A percentile compares a stretch with the other conserved stretches of the same genome.
Conservation (phyloP, 2,329 filamentous ascomycete genomes). For the Fusarium zealandicum region DNA sequence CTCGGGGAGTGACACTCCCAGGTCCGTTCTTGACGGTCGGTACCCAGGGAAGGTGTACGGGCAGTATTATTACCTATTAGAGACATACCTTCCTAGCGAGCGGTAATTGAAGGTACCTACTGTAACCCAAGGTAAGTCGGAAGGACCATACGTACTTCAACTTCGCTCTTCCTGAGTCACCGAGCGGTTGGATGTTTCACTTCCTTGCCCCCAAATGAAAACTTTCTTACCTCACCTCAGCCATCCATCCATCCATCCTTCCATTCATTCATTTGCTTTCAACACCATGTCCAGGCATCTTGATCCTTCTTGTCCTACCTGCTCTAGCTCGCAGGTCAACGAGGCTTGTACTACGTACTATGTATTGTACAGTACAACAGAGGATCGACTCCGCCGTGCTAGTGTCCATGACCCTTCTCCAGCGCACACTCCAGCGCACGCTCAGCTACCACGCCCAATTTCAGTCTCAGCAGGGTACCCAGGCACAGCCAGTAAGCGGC, state of each 20-base stretch:
- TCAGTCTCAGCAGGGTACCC: slow-evolving; percentile 31
- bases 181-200: not conserved
- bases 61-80: too few relatives aligned
- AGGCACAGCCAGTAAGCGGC: slow-evolving; percentile 22
- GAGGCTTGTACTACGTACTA: too few relatives aligned
- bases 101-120: too few relatives aligned
- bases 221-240: slow-evolving; percentile 5
- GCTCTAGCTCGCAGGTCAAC: slow-evolving; percentile 10
- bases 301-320: slow-evolving; percentile 18
- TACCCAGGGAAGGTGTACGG: too few relatives aligned
- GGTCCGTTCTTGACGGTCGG: too few relatives aligned
- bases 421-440: slow-evolving; percentile 3
- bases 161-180: not conserved
- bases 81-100: too few relatives aligned
- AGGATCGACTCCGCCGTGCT: slow-evolving; percentile 15
- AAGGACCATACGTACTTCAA: not conserved
- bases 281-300: slow-evolving; percentile 13
- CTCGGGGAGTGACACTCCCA: not conserved
- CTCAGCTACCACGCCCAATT: slow-evolving; percentile 24
- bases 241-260: not conserved
- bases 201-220: slow-evolving; percentile 1
- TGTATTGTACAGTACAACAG: not conserved
- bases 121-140: too few relatives aligned
- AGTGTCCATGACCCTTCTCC: slow-evolving; percentile 2
- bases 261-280: not conserved